Evolutionary conservation across 495 filamentous ascomycete genomes (phyloP).

Genomic region (Hyaloscypha variabilis): DNA sequence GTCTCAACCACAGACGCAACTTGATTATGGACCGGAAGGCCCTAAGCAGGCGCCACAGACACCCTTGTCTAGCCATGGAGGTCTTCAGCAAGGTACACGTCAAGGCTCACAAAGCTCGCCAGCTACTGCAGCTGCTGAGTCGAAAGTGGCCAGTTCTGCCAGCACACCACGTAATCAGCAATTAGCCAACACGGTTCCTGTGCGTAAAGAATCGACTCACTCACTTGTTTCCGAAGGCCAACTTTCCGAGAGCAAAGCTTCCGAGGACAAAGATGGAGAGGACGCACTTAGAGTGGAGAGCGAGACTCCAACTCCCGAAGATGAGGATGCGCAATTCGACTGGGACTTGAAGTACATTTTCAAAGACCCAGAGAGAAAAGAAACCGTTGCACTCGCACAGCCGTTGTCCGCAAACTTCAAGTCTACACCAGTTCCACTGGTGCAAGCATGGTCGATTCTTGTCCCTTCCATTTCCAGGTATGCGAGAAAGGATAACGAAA

Average conservation of each 20-base stretch:
- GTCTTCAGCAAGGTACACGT: background rate
- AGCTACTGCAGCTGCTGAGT: background rate
- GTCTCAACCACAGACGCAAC: slow-evolving; percentile 16
- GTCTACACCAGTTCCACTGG: slow-evolving; percentile 29
- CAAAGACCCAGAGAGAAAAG: slow-evolving; percentile 26
- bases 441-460: slow-evolving; percentile 14
- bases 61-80: slow-evolving; percentile 1
- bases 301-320: background rate
- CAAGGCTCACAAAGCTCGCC: background rate
- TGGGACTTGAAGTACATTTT: slow-evolving; percentile 47
- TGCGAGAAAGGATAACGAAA: slow-evolving; percentile 46
- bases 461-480: slow-evolving; percentile 44
- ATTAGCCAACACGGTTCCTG: background rate
- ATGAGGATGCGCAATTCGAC: slow-evolving; percentile 36
- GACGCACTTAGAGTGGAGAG: slow-evolving; percentile 7
- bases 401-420: slow-evolving; percentile 40
- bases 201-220: background rate
- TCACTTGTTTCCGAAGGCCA: background rate
- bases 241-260: background rate
- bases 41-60: slow-evolving; percentile 16
- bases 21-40: slow-evolving; percentile 14
- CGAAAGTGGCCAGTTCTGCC: slow-evolving; percentile 5
- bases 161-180: background rate
- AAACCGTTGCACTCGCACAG: slow-evolving; percentile 37
- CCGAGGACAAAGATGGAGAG: slow-evolving; percentile 2